Evolutionary conservation across 2,329 filamentous ascomycete genomes (phyloP), one percentile per base, ranked within the genome.

Genomic region (Apiospora kogelbergensis): DNA sequence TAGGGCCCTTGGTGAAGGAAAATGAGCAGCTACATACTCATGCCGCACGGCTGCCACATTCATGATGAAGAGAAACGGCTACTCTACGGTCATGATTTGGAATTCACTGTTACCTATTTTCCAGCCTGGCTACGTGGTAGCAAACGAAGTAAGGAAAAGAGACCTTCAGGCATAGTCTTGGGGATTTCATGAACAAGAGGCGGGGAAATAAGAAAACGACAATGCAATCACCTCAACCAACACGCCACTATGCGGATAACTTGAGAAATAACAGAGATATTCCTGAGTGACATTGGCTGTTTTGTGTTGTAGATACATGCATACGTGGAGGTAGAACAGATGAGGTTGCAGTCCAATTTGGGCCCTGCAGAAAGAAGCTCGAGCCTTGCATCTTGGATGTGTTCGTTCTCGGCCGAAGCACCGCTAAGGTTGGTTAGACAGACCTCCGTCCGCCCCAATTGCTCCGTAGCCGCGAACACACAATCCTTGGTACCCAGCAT

Each of bases 331-430:
- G 3, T 30, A 60, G 20, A n/a, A 22, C 22, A 57, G 48, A 57
- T 33, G 53, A 17, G 20, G 30, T 37, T 11, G n/a, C n/a, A n/a
- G n/a, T n/a, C n/a, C 15, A 10, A n/a, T 37, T 37, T 60, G 20
- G 53, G 53, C 17, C 53, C 53, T 60, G 53, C 53, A 60, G 53
- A 60, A 60, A 60, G 53, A 60, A 60, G 53, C 53, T 60, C 53
- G 53, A 37, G 53, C 53, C 53, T 37, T 60, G 13, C 26, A 5
- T 48, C 22, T 11, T 33, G 20, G 53, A n/a, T n/a, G 48, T 33
- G 48, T 33, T 57, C 48, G 48, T 33, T 33, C 26, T 33, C 26
- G 48, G 48, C 48, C 48, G 48, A 33, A 33, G 24, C 26, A 17
- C 24, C 24, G 26, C 48, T 30, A 33, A 33, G 5, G 17, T 57